phyloP scores from a whole-genome alignment of 495 filamentous ascomycete genomes.

The Lasiosphaeriaceae sp. region DNA sequence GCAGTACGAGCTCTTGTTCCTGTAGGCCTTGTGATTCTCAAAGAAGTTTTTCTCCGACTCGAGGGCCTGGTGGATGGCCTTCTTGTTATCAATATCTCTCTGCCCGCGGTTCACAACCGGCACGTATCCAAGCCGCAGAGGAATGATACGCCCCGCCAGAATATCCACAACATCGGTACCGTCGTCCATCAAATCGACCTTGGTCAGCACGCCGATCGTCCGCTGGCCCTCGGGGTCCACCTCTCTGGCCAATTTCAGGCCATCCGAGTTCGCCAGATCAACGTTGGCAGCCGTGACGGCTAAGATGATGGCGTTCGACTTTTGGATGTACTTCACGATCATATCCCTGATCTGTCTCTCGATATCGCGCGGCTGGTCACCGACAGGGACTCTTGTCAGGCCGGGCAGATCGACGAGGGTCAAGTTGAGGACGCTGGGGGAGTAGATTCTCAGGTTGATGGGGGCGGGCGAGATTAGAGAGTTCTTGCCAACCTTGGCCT shows the following conservation, averaged over 20 bases:
- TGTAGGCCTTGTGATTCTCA: slow-evolving; percentile 96
- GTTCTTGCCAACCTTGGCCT: slow-evolving; percentile 92
- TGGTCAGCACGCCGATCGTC: slow-evolving; percentile 97
- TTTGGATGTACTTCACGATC: slow-evolving; percentile 98
- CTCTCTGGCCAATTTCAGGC: slow-evolving; percentile 92
- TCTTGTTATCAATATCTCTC: slow-evolving; percentile 96
- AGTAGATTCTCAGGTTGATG: slow-evolving; percentile 97
- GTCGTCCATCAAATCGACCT: slow-evolving; percentile 99
- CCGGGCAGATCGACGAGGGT: slow-evolving; percentile 97
- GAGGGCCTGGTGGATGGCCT: slow-evolving; percentile 84
- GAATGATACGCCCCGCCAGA: slow-evolving; percentile 95
- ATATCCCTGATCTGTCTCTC: slow-evolving; percentile 97
- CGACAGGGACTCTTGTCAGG: slow-evolving; percentile 95
- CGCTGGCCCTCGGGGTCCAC: slow-evolving; percentile 97
- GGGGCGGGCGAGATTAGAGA: slow-evolving; percentile 93
- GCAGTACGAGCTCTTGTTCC: slow-evolving; percentile 98
- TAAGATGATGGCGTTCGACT: slow-evolving; percentile 96
- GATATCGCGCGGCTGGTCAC: slow-evolving; percentile 97
- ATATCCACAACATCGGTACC: slow-evolving; percentile 99
- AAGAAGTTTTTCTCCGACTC: slow-evolving; percentile 97
- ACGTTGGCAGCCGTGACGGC: slow-evolving; percentile 96
- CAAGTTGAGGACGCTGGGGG: slow-evolving; percentile 94
- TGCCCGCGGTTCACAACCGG: slow-evolving; percentile 99
- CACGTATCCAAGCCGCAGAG: slow-evolving; percentile 91
- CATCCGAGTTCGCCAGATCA: slow-evolving; percentile 98